Percentiles rank a stretch among this genome's conserved stretches.
These are phyloP conservation scores for Simplicillium sp. DNA, from an alignment of 2,329 filamentous ascomycete species.

Conservation along the genomic window DNA sequence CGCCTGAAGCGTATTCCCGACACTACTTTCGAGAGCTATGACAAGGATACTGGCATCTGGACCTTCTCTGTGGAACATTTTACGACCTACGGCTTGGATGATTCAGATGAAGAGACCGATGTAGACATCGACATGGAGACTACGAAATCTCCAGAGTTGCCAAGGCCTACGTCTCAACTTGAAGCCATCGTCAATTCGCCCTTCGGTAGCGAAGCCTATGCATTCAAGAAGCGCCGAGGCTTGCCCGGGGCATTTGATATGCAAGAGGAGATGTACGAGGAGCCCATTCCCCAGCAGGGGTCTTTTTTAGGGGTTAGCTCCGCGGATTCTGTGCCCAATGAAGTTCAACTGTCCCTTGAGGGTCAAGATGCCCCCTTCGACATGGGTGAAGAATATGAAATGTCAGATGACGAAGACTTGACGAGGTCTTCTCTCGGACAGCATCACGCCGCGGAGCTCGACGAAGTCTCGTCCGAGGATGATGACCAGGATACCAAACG, in stretches of 20 bases:
- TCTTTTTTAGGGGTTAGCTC: slow-evolving; percentile 94
- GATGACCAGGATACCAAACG: slow-evolving; percentile 36
- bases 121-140: slow-evolving; percentile 29
- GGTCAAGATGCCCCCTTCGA: slow-evolving; percentile 38
- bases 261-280: slow-evolving; percentile 42
- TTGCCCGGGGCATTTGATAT: slow-evolving; percentile 78
- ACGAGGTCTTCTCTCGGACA: slow-evolving; percentile 67
- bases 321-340: slow-evolving; percentile 65
- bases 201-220: slow-evolving; percentile 43
- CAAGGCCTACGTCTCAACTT: slow-evolving; percentile 17
- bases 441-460: slow-evolving; percentile 68
- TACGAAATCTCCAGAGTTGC: slow-evolving; percentile 19
- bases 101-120: slow-evolving; percentile 63
- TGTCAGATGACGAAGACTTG: slow-evolving; percentile 61
- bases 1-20: slow-evolving; percentile 70
- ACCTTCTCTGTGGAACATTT: slow-evolving; percentile 91
- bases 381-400: slow-evolving; percentile 69
- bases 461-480: slow-evolving; percentile 43
- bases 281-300: slow-evolving; percentile 46
- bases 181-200: slow-evolving; percentile 14
- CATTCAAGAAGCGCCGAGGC: slow-evolving; percentile 38
- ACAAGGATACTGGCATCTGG: slow-evolving; percentile 76
- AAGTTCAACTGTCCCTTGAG: slow-evolving; percentile 48
- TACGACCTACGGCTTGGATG: slow-evolving; percentile 86
- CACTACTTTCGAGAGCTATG: slow-evolving; percentile 76